phyloP scores from a whole-genome alignment of 139 green algal species.

The Pleodorina starrii region DNA sequence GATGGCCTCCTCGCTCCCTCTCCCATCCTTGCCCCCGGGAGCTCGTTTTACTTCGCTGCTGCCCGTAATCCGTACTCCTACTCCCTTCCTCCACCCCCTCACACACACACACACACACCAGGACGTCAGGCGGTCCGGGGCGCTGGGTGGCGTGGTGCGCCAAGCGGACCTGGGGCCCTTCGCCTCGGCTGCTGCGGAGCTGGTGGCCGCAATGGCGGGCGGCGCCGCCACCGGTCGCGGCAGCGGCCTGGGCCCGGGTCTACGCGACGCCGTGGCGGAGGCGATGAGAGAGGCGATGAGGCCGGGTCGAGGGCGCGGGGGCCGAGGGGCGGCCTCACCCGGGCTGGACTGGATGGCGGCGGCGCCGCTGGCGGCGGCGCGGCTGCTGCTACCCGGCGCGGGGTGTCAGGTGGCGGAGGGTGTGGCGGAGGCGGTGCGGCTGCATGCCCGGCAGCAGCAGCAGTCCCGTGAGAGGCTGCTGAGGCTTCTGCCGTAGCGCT shows the following conservation, averaged over 20 bases:
- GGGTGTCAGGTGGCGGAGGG: neutral
- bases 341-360: neutral
- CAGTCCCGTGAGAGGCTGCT: neutral
- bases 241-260: neutral
- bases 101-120: too few species aligned
- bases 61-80: too few species aligned
- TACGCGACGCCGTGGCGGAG: neutral
- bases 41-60: too few species aligned
- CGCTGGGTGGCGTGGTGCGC: neutral
- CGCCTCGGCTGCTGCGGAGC: neutral
- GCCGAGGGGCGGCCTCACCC: neutral
- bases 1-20: too few species aligned
- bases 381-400: neutral
- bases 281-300: neutral
- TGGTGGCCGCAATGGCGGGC: neutral
- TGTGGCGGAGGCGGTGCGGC: neutral
- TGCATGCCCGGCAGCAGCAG: conserved; percentile 1
- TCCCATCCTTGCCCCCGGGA: too few species aligned
- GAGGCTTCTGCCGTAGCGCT: neutral
- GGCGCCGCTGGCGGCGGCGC: neutral
- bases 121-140: neutral
- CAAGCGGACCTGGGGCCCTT: neutral
- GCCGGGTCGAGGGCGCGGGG: neutral
- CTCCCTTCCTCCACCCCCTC: too few species aligned
- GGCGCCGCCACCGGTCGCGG: too few species aligned